Evolutionary conservation across 1,139 yeast species (phyloP), one percentile per base, ranked within the genome.

Genomic region (Starmera stellimalicola): DNA sequence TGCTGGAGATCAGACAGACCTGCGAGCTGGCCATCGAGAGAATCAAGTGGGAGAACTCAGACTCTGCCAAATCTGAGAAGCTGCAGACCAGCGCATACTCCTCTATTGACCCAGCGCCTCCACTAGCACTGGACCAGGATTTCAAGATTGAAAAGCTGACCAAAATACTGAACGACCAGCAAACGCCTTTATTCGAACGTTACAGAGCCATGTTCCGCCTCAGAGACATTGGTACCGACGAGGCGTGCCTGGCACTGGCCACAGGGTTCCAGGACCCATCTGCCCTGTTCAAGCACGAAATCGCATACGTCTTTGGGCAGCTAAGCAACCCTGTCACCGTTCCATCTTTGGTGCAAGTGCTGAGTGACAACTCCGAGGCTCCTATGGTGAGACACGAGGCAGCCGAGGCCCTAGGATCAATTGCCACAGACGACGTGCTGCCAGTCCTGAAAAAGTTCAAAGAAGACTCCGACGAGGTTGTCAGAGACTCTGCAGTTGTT

Each of bases 361-460:
- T 93, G 50, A 74, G 76, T 47, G 76, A 84, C 56, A 73, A 69
- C 37, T 54, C 61, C 14, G 95, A 93, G 63, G 97, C 94, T 30
- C 94, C 94, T 40, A 93, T 93, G 98, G 98, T 93, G 24, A 80
- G 99, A 63, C 99, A 93, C 56, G 99, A 93, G 62, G 98, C 98
- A 37, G 98, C 98, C 20, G 99, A 93, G 62, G 98, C 98, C 19
- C 70, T 93, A 48, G 98, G 98, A 17, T 74, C 95, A 19, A 91
- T 93, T 55, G 97, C 95, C 18, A 84, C 96, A n/a, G 95, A 84
- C 50, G 96, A 88, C 38, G 94, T 91, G 33, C 69, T 88, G 45
- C 96, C 96, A 14, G 79, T 91, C 26, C 72, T 93, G 52, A 72
- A 82, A 55, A 66, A 77, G 29, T 83, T 82, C 58, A 70, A 88